Percentiles rank a stretch among this genome's conserved stretches.
phyloP scores from a whole-genome alignment of 2,329 filamentous ascomycete species.

The Chaetomiaceae sp. region DNA sequence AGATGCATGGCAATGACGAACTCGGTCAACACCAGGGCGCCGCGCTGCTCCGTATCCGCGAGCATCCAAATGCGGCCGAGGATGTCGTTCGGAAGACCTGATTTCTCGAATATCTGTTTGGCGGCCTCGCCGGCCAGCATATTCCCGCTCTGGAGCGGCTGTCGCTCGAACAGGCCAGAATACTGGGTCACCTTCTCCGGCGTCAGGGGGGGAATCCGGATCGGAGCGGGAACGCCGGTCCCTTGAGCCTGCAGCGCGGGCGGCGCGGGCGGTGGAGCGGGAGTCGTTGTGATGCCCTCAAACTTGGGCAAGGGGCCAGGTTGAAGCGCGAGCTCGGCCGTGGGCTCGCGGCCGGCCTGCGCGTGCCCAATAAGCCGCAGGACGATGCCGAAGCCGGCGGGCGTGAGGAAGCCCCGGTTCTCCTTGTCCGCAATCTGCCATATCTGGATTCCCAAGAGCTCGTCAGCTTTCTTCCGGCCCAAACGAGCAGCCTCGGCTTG shows the following conservation, averaged over 20 bases:
- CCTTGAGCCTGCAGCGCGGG: conserved; percentile 48
- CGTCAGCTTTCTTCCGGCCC: conserved; percentile 27
- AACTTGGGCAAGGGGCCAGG: conserved; percentile 89
- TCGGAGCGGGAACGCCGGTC: conserved; percentile 60
- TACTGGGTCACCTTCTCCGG: conserved; percentile 90
- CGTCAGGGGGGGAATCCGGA: conserved; percentile 83
- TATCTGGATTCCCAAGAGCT: conserved; percentile 57
- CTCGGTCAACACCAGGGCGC: conserved; percentile 78
- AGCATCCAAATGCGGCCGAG: conserved; percentile 96
- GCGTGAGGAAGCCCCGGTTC: conserved; percentile 90
- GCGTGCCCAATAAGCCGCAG: conserved; percentile 93
- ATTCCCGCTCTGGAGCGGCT: conserved; percentile 66
- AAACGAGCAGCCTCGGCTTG: neutral
- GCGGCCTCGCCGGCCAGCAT: conserved; percentile 80
- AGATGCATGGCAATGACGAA: conserved; percentile 99
- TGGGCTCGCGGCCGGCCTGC: conserved; percentile 79
- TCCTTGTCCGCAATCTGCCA: conserved; percentile 98
- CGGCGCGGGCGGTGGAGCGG: conserved; percentile 40
- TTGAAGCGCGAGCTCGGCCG: conserved; percentile 74
- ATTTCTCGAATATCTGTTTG: conserved; percentile 92
- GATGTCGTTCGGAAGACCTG: conserved; percentile 80
- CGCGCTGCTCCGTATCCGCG: conserved; percentile 88
- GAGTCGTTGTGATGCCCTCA: conserved; percentile 61
- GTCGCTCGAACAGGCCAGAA: conserved; percentile 83
- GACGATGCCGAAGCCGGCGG: conserved; percentile 88